phyloP scores from a whole-genome alignment of 768 basidiomycete species.

The Jaapia argillacea region DNA sequence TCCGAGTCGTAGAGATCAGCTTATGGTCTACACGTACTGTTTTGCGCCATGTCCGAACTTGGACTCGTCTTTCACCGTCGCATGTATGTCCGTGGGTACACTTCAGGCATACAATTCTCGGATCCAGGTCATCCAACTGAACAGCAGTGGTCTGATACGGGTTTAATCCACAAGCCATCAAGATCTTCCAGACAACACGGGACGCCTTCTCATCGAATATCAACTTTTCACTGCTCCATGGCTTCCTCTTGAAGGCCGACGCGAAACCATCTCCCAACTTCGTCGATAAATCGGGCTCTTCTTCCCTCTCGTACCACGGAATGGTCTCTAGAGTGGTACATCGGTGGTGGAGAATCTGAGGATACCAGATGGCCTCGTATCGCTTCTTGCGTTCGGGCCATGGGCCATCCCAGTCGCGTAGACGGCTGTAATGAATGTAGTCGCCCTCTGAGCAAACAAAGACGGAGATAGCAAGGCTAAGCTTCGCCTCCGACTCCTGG shows the following conservation, averaged over 20 bases:
- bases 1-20: neutral
- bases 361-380: neutral
- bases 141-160: neutral
- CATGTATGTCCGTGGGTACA: neutral
- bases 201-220: conserved; percentile 7
- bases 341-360: neutral
- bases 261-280: neutral
- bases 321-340: neutral
- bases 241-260: neutral
- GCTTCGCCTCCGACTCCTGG: neutral
- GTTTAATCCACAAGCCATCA: conserved; percentile 5
- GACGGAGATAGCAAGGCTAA: neutral
- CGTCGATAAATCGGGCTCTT: neutral
- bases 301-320: neutral
- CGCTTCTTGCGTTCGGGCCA: neutral
- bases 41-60: conserved; percentile 5
- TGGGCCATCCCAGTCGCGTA: neutral
- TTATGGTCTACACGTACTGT: conserved; percentile 1
- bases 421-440: neutral
- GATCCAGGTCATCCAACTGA: conserved; percentile 4
- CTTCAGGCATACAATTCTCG: conserved; percentile 6
- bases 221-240: conserved; percentile 2
- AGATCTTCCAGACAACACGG: conserved; percentile 2
- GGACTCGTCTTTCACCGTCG: conserved; percentile 5
- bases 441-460: neutral